Evolutionary conservation across 2,329 filamentous ascomycete species (phyloP).

Genomic region (Dichotomopilus funicola): DNA sequence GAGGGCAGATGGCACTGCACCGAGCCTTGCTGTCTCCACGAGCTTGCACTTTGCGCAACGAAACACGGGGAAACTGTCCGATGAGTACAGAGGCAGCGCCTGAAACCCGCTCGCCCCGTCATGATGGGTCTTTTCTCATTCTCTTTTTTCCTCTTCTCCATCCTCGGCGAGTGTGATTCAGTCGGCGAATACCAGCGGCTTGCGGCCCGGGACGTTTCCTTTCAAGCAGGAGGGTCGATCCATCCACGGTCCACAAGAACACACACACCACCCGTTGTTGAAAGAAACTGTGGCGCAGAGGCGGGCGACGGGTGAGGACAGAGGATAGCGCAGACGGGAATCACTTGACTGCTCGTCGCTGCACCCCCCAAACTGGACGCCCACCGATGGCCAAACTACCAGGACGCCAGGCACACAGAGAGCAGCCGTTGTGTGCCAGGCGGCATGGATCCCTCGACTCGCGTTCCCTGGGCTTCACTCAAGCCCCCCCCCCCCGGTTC

Average conservation of each 20-base stretch:
- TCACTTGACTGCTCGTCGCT: constrained; percentile 13
- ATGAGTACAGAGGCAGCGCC: constrained; percentile 28
- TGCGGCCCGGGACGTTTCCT: too few relatives aligned
- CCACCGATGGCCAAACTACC: constrained; percentile 3
- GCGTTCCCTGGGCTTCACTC: constrained; percentile 27
- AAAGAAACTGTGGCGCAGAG: constrained; percentile 24
- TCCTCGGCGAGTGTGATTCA: too few relatives aligned
- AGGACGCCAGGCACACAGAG: not conserved
- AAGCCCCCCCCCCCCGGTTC: constrained; percentile 25
- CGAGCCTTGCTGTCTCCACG: constrained; percentile 32
- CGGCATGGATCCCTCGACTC: constrained; percentile 34
- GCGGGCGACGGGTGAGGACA: constrained; percentile 19
- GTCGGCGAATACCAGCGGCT: too few relatives aligned
- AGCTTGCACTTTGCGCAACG: constrained; percentile 35
- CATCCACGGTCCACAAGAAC: not conserved
- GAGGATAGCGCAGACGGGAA: constrained; percentile 12
- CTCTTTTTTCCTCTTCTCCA: too few relatives aligned
- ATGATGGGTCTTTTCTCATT: constrained; percentile 11
- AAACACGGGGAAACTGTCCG: constrained; percentile 31
- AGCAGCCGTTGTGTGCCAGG: constrained; percentile 14
- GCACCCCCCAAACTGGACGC: constrained; percentile 9
- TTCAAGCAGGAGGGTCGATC: too few relatives aligned
- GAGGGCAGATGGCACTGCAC: constrained; percentile 36
- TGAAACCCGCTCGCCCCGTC: constrained; percentile 7
- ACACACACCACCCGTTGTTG: constrained; percentile 17